Conservation (phyloP, 306 rosid genomes). For the Myrica gale region DNA sequence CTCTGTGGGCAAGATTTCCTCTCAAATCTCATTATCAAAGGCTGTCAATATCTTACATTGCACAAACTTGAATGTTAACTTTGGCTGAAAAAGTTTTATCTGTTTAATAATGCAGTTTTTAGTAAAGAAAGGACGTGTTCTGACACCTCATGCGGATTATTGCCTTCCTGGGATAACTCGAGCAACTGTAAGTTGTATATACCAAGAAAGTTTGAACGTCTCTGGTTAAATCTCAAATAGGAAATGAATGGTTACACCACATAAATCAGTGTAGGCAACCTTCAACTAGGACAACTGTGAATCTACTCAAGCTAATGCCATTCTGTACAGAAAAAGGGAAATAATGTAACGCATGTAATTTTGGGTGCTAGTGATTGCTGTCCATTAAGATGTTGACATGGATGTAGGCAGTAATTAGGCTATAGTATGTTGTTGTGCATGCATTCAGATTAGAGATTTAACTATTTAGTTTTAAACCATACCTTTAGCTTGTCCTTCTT, state of each 20-base stretch:
- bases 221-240: neutral
- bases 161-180: slow-evolving; percentile 90
- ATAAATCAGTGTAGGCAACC: neutral
- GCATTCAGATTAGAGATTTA: neutral
- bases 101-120: slow-evolving; percentile 53
- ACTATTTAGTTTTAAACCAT: neutral
- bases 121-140: slow-evolving; percentile 67
- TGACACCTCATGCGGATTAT: slow-evolving; percentile 85
- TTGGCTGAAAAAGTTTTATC: slow-evolving; percentile 3
- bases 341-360: neutral
- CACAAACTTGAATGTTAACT: slow-evolving; percentile 6
- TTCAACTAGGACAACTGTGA: neutral
- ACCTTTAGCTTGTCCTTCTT: neutral
- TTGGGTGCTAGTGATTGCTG: neutral
- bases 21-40: slow-evolving; percentile 5
- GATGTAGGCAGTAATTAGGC: neutral
- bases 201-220: neutral
- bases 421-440: too few relatives aligned
- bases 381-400: neutral
- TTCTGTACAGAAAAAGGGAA: neutral
- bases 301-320: neutral
- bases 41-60: neutral
- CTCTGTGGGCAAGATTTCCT: slow-evolving; percentile 1
- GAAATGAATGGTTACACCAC: neutral
- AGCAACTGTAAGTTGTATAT: slow-evolving; percentile 55